Evolutionary conservation across 805 yeast genomes (phyloP).

Genomic region (Candida patagonica): DNA sequence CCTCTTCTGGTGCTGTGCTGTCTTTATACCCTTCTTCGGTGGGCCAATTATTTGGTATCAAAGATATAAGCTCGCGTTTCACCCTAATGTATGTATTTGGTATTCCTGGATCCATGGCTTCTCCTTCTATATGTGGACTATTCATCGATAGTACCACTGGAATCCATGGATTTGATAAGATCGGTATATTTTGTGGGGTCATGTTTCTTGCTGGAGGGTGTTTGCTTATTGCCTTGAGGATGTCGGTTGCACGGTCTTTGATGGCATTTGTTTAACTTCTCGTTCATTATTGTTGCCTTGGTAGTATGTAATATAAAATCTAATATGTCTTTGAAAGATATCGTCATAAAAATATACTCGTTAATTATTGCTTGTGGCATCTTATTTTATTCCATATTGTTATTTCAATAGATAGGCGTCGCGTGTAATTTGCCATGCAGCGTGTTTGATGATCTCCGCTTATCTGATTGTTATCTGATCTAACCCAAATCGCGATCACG

Average conservation of each 20-base stretch:
- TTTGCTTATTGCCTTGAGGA: conserved; percentile 11
- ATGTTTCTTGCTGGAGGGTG: conserved; percentile 19
- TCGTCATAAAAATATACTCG: too few species aligned
- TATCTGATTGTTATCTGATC: too few species aligned
- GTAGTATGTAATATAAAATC: too few species aligned
- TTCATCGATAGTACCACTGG: conserved; percentile 20
- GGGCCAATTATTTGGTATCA: conserved; percentile 29
- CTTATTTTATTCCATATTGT: too few species aligned
- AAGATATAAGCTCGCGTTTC: conserved; percentile 27
- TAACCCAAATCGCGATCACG: too few species aligned
- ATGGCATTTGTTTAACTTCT: conserved; percentile 16
- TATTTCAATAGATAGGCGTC: too few species aligned
- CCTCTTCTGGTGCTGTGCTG: conserved; percentile 28
- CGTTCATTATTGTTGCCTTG: too few species aligned
- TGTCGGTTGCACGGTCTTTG: conserved; percentile 12
- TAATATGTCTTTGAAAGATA: too few species aligned
- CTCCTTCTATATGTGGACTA: conserved; percentile 30
- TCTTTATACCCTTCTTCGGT: conserved; percentile 29
- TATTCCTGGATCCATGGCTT: conserved; percentile 27
- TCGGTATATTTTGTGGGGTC: conserved; percentile 28
- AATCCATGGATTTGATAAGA: conserved; percentile 23
- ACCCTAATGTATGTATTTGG: conserved; percentile 24
- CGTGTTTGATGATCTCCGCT: too few species aligned
- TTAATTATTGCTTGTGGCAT: too few species aligned
- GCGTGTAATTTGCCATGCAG: too few species aligned